Percentiles rank a stretch among this genome's conserved stretches.
phyloP scores from a whole-genome alignment of 805 yeast species.

The Cyberlindnera japonica region DNA sequence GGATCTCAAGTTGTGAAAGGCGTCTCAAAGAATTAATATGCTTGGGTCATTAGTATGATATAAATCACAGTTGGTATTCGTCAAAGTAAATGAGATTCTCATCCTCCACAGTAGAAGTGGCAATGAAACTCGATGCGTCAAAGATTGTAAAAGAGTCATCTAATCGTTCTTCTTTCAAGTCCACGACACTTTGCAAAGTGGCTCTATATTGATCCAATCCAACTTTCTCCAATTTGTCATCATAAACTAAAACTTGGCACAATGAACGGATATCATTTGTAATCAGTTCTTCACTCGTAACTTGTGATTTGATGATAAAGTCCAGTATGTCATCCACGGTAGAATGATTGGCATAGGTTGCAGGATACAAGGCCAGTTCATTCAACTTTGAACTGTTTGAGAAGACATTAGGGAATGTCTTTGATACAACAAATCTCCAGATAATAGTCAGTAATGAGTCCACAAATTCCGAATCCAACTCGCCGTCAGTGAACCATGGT shows the following conservation, averaged over 20 bases:
- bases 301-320: conserved; percentile 66
- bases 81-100: conserved; percentile 42
- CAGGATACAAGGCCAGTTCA: conserved; percentile 42
- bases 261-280: conserved; percentile 71
- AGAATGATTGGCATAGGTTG: conserved; percentile 61
- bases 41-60: not conserved
- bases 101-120: conserved; percentile 33
- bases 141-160: conserved; percentile 37
- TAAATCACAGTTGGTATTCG: conserved; percentile 37
- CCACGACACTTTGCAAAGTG: conserved; percentile 77
- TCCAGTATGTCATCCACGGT: conserved; percentile 69
- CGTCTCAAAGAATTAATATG: no score
- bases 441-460: conserved; percentile 77
- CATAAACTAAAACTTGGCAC: conserved; percentile 84
- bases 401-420: conserved; percentile 73
- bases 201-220: conserved; percentile 67
- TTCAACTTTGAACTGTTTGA: conserved; percentile 28
- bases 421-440: conserved; percentile 80
- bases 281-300: conserved; percentile 78
- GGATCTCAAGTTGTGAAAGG: conserved; percentile 14
- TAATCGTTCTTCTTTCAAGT: conserved; percentile 41
- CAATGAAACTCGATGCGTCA: conserved; percentile 38
- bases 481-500: conserved; percentile 98
- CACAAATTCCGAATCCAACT: conserved; percentile 89
- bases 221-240: conserved; percentile 74